Percentiles rank a stretch among this genome's conserved stretches.
phyloP scores from a whole-genome alignment of 1,284 basidiomycete species.

The Rhodotorula sp. region DNA sequence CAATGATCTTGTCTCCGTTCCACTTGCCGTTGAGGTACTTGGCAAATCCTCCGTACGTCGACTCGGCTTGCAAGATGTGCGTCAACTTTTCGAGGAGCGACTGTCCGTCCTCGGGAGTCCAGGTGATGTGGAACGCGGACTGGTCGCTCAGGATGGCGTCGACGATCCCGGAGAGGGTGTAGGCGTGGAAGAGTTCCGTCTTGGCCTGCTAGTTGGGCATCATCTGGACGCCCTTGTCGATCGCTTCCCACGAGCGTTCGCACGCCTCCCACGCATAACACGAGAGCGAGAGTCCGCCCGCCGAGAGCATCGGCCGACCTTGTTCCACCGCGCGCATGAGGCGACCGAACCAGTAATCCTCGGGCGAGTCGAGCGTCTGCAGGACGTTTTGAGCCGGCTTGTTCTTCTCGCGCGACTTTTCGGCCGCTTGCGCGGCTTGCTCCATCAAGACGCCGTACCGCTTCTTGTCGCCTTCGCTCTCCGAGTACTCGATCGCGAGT shows the following conservation, averaged over 20 bases:
- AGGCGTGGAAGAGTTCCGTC: background rate
- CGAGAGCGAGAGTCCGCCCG: background rate
- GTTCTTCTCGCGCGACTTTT: background rate
- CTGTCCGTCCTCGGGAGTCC: background rate
- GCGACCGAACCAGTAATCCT: background rate
- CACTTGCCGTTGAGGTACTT: background rate
- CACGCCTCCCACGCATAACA: background rate
- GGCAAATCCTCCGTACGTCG: background rate
- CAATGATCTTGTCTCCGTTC: background rate
- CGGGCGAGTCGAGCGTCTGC: background rate
- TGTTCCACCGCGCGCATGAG: background rate
- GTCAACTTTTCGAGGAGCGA: background rate
- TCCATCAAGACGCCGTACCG: background rate
- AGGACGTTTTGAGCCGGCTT: background rate
- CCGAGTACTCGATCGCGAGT: conserved; percentile 5
- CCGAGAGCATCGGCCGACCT: too few species aligned
- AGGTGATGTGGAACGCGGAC: background rate
- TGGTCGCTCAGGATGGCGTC: conserved; percentile 1
- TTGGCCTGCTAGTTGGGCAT: background rate
- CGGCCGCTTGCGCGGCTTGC: background rate
- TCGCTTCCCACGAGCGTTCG: background rate
- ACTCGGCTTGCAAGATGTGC: background rate
- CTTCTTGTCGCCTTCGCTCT: background rate
- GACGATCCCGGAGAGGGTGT: background rate
- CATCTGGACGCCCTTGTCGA: background rate